A percentile compares a stretch with the other conserved stretches of the same genome.
Conservation (phyloP, 2,329 filamentous ascomycete species). For the Monosporascus sp. region DNA sequence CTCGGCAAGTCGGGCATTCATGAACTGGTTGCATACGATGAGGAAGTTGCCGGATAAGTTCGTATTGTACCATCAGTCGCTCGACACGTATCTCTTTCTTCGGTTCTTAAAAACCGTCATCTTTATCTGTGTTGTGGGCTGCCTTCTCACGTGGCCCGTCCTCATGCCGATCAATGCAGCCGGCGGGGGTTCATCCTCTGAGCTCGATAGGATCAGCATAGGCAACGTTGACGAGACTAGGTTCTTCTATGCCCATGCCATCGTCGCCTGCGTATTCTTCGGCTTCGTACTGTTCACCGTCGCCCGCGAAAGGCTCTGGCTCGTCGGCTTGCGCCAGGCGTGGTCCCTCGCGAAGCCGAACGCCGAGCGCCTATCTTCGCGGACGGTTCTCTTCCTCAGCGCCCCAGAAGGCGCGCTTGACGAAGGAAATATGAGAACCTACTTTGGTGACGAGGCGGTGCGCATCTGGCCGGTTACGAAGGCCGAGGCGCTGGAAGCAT, state of each 20-base stretch:
- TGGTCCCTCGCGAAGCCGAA: constrained; percentile 85
- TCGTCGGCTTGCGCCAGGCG: constrained; percentile 88
- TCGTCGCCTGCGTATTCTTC: constrained; percentile 78
- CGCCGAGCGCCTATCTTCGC: constrained; percentile 76
- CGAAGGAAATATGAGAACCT: constrained; percentile 63
- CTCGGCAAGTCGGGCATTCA: constrained; percentile 11
- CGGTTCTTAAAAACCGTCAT: constrained; percentile 75
- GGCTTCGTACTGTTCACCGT: constrained; percentile 85
- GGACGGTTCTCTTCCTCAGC: constrained; percentile 87
- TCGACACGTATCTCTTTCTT: constrained; percentile 85
- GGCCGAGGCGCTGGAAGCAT: constrained; percentile 65
- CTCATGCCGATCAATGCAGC: constrained; percentile 80
- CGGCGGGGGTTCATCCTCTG: constrained; percentile 57
- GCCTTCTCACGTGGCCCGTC: constrained; percentile 77
- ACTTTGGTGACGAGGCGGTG: constrained; percentile 75
- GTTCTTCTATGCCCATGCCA: constrained; percentile 74
- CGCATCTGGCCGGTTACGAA: constrained; percentile 80
- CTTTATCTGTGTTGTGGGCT: constrained; percentile 74
- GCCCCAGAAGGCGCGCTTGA: constrained; percentile 74
- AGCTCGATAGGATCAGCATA: constrained; percentile 61
- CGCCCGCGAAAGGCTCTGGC: constrained; percentile 85
- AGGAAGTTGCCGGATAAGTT: constrained; percentile 63
- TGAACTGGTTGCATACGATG: constrained; percentile 23
- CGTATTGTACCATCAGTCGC: constrained; percentile 76
- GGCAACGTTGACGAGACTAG: constrained; percentile 51